A percentile compares a stretch with the other conserved stretches of the same genome.
Evolutionary conservation across 331 rosid genomes (phyloP).

Genomic region (Erythrophleum ivorense): DNA sequence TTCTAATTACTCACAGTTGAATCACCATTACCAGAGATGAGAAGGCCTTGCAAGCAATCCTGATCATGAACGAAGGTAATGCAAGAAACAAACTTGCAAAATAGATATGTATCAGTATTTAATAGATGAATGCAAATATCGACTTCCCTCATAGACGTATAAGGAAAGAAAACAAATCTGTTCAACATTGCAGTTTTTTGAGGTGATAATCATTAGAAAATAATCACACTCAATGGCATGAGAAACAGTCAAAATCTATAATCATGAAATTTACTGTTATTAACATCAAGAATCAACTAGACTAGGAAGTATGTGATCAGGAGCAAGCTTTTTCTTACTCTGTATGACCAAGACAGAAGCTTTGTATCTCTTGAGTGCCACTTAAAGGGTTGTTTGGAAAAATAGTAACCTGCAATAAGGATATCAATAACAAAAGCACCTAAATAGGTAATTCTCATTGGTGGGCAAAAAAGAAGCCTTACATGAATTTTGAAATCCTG

Average conservation of each 20-base stretch:
- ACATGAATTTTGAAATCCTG: constrained; percentile 95
- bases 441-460: constrained; percentile 13
- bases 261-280: neutral
- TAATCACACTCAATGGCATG: constrained; percentile 6
- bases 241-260: neutral
- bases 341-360: constrained; percentile 94
- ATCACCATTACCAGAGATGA: constrained; percentile 94
- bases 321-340: too few relatives aligned
- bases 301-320: constrained; percentile 3
- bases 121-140: constrained; percentile 13
- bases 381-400: constrained; percentile 70
- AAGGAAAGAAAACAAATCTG: neutral
- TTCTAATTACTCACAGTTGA: constrained; percentile 67
- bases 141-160: constrained; percentile 36
- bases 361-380: constrained; percentile 90
- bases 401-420: constrained; percentile 61
- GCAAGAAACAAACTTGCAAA: constrained; percentile 83
- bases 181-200: neutral
- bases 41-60: constrained; percentile 64
- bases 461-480: constrained; percentile 31
- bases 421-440: constrained; percentile 6
- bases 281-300: neutral
- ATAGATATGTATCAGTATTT: constrained; percentile 32
- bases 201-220: constrained; percentile 3
- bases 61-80: constrained; percentile 65